A percentile compares a stretch with the other conserved stretches of the same genome.
These are phyloP conservation scores for Botrytis squamosa DNA, from an alignment of 2,329 filamentous ascomycete species.

Conservation along the genomic window DNA sequence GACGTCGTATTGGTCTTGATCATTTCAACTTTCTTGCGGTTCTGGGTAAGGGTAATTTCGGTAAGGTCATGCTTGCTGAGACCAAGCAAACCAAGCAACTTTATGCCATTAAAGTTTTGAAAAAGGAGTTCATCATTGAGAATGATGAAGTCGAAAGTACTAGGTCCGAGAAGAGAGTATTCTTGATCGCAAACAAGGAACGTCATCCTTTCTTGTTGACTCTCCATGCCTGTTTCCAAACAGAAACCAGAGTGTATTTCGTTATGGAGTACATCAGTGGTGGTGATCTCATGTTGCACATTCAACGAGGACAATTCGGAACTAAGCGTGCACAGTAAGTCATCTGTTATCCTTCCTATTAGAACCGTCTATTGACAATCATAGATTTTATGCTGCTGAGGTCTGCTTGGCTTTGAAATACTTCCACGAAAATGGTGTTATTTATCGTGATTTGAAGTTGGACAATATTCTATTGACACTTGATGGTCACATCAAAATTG, in stretches of 20 bases:
- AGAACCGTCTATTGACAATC: conserved; percentile 26
- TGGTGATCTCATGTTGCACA: conserved; percentile 98
- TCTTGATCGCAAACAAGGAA: conserved; percentile 95
- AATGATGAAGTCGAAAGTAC: conserved; percentile 99
- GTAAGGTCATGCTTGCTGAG: conserved; percentile 99
- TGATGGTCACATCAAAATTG: conserved; percentile 98
- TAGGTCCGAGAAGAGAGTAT: conserved; percentile 94
- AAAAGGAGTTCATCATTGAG: conserved; percentile 99
- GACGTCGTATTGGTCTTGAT: conserved; percentile 86
- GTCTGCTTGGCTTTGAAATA: conserved; percentile 97
- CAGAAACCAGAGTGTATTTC: conserved; percentile 96
- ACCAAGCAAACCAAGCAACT: conserved; percentile 89
- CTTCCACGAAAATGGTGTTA: conserved; percentile 98
- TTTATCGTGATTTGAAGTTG: conserved; percentile 81
- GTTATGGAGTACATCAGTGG: conserved; percentile 99
- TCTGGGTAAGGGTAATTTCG: conserved; percentile 97
- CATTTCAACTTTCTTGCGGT: conserved; percentile 99
- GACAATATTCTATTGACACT: conserved; percentile 91
- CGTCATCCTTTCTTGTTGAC: conserved; percentile 94
- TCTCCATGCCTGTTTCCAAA: conserved; percentile 97
- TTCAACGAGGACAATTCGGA: conserved; percentile 93
- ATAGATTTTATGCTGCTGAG: conserved; percentile 91
- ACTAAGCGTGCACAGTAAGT: conserved; percentile 92
- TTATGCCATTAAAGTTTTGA: conserved; percentile 97
- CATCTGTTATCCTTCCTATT: conserved; percentile 9